Base-by-base conservation (phyloP, 2,329 filamentous ascomycete species). In the Cryphonectria radicalis region DNA sequence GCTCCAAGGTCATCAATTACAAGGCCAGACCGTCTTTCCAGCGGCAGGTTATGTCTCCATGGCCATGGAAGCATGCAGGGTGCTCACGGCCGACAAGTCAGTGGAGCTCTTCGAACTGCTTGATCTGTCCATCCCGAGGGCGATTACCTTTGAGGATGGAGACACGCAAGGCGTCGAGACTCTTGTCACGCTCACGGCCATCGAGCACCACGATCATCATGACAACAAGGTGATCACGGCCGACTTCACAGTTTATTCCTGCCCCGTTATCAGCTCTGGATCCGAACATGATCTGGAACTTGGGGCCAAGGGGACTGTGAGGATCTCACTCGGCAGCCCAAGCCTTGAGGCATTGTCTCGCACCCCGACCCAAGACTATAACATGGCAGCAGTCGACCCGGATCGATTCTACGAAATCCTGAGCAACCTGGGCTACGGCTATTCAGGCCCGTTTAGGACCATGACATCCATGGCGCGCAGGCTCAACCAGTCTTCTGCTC, bases 1-100 rank as follows among this genome's bases (percentile, higher is more conserved):
- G 84, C 73, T 85, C 1, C 55, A 73, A 0, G 79, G 83, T 6
- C 83, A 86, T 42, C 69, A 73, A 7, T 25, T 78, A 22, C 77
- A 81, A 22, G 76, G 77, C 0, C 74, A 81, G 19, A 74, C 78
- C 17, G 75, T 86, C 0, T 84, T 84, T 43, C 84, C 84, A 0
- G 79, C 74, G 0, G 73, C 77, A 0, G 76, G 74, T 0, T 78
- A 76, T 55, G 72, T 74, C 32, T 69, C 73, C 10, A 73, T 70
- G 67, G 75, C 73, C 0, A 8, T 78, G 0, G 76, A 79, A 32
- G 75, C 78, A 7, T 37, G 35, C 25, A 14, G 42, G 19, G 13
- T 32, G 10, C 25, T 65, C 25, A 2, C 42, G 63, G 32, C 55
- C 64, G 50, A 35, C 67, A 3, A 19, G 42, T 8, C 19, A 8